phyloP scores from a whole-genome alignment of 768 basidiomycete species.

The Suillus fuscotomentosus region DNA sequence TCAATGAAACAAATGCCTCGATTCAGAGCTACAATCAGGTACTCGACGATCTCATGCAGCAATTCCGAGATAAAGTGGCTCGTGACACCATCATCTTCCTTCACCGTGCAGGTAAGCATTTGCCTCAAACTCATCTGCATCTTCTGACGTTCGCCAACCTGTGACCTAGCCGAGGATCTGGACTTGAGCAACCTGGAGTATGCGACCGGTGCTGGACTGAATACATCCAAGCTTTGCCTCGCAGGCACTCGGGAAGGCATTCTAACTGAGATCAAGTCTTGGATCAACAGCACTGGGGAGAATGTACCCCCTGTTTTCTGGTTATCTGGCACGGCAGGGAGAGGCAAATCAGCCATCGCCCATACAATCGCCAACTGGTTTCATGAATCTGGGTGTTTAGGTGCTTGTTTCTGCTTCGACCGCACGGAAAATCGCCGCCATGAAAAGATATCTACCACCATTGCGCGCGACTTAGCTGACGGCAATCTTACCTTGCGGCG shows the following conservation, averaged over 20 bases:
- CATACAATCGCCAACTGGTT: constrained; percentile 29
- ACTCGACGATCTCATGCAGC: constrained; percentile 7
- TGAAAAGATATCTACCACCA: constrained; percentile 29
- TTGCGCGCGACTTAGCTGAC: constrained; percentile 29
- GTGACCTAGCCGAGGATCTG: constrained; percentile 1
- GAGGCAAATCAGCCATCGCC: constrained; percentile 38
- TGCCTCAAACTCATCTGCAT: not conserved
- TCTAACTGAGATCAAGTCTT: constrained; percentile 23
- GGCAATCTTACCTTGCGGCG: constrained; percentile 6
- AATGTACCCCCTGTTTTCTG: constrained; percentile 21
- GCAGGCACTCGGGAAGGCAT: constrained; percentile 20
- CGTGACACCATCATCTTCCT: constrained; percentile 2
- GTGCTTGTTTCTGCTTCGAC: constrained; percentile 34
- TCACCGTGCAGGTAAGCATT: not conserved
- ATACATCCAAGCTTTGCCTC: constrained; percentile 13
- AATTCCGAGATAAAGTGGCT: constrained; percentile 7
- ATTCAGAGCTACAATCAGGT: not conserved
- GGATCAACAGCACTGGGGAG: constrained; percentile 15
- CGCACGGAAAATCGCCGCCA: constrained; percentile 17
- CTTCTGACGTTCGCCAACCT: not conserved
- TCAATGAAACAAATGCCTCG: not conserved
- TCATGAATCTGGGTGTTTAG: constrained; percentile 21
- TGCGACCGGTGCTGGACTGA: constrained; percentile 2
- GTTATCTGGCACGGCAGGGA: constrained; percentile 34
- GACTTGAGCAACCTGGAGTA: not conserved